Conservation (phyloP, 495 filamentous ascomycete species). For the Beverwykella pulmonaria region DNA sequence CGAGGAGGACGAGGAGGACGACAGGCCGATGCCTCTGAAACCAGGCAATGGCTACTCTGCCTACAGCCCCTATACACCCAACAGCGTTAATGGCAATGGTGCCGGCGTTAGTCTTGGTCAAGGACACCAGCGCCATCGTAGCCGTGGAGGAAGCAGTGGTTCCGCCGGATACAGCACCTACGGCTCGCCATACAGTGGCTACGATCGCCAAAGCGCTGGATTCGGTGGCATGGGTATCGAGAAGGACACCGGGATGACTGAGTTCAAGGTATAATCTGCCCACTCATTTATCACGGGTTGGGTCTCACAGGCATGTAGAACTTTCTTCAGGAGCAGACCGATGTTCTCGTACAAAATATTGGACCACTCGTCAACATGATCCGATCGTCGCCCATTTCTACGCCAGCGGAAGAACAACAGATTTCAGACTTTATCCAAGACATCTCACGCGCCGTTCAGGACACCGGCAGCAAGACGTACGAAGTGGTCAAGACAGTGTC, state of each 20-base stretch:
- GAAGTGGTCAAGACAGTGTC: conserved; percentile 54
- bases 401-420: conserved; percentile 56
- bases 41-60: conserved; percentile 24
- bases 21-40: conserved; percentile 49
- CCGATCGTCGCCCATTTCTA: conserved; percentile 62
- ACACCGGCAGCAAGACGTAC: conserved; percentile 69
- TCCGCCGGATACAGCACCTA: conserved; percentile 58
- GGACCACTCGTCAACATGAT: conserved; percentile 80
- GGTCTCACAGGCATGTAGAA: conserved; percentile 51
- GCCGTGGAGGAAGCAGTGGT: conserved; percentile 51
- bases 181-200: conserved; percentile 48
- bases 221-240: conserved; percentile 49
- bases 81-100: conserved; percentile 44
- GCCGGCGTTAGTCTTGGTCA: conserved; percentile 33
- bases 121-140: conserved; percentile 34
- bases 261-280: conserved; percentile 61
- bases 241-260: conserved; percentile 65
- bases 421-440: conserved; percentile 71
- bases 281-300: background rate
- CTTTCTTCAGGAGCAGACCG: conserved; percentile 84
- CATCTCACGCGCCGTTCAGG: conserved; percentile 70
- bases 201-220: conserved; percentile 24
- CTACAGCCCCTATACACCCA: conserved; percentile 27
- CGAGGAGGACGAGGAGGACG: conserved; percentile 63
- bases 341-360: conserved; percentile 76